Conservation (phyloP, 2,329 filamentous ascomycete species). For the Penicillium sp. region DNA sequence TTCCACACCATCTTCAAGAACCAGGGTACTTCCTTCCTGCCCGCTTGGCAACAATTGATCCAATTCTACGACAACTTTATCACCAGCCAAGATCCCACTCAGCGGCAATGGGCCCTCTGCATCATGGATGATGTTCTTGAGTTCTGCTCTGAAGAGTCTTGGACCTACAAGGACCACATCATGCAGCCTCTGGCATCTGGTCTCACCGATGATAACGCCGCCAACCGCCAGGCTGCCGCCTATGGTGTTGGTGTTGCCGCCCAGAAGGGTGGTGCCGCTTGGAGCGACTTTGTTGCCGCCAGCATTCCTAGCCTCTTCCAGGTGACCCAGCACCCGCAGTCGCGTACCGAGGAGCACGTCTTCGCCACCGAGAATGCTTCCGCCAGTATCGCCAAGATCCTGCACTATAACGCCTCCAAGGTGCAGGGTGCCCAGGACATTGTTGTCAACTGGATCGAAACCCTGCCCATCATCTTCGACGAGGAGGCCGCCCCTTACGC, state of each 20-base stretch:
- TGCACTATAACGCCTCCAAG: conserved; percentile 83
- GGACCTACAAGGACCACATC: conserved; percentile 83
- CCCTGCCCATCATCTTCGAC: conserved; percentile 88
- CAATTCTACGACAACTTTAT: conserved; percentile 86
- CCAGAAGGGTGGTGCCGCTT: conserved; percentile 83
- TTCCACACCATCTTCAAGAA: conserved; percentile 99
- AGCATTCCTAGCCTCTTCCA: conserved; percentile 83
- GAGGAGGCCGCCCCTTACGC: conserved; percentile 97
- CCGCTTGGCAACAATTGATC: conserved; percentile 84
- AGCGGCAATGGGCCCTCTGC: conserved; percentile 98
- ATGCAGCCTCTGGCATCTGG: conserved; percentile 84
- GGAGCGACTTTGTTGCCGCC: conserved; percentile 83
- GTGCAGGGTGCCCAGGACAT: conserved; percentile 77
- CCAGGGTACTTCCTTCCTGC: conserved; percentile 82
- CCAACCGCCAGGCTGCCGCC: conserved; percentile 92
- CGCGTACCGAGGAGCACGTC: conserved; percentile 87
- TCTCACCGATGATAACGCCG: conserved; percentile 81
- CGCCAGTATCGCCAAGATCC: conserved; percentile 93
- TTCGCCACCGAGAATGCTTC: conserved; percentile 98
- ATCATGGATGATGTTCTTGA: conserved; percentile 98
- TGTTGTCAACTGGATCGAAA: conserved; percentile 84
- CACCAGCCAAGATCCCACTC: conserved; percentile 78
- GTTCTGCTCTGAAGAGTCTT: conserved; percentile 89
- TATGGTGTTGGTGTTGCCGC: conserved; percentile 96
- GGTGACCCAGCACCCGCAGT: conserved; percentile 77